These are phyloP conservation scores for Phymatotrichopsis omnivora DNA, from an alignment of 2,329 filamentous ascomycete species.

Conservation along the genomic window DNA sequence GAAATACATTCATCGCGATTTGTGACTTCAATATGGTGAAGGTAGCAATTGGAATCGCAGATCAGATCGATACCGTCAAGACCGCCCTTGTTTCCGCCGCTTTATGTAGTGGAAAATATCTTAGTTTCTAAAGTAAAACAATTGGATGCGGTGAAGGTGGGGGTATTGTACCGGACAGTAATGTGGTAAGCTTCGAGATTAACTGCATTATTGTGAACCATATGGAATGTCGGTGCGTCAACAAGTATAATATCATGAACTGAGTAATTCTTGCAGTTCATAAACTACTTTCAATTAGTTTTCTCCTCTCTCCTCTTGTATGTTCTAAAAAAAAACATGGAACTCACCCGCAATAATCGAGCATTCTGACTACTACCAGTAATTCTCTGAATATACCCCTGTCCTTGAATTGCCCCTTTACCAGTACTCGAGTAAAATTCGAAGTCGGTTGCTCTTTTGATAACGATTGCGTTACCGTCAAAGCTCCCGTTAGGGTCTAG, in stretches of 20 bases:
- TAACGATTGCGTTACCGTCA: slow-evolving; percentile 20
- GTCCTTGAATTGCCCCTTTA: slow-evolving; percentile 23
- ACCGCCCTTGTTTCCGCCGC: slow-evolving; percentile 25
- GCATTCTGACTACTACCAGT: slow-evolving; percentile 17
- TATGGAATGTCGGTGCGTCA: slow-evolving; percentile 23
- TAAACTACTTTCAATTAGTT: slow-evolving; percentile 10
- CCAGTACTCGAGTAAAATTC: slow-evolving; percentile 24
- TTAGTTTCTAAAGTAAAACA: too few species aligned
- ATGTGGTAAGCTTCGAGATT: slow-evolving; percentile 26
- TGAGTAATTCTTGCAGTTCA: slow-evolving; percentile 19
- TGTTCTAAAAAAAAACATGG: too few species aligned
- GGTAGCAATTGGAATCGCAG: slow-evolving; percentile 25
- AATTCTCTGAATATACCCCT: slow-evolving; percentile 14
- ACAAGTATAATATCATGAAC: slow-evolving; percentile 24
- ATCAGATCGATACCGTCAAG: slow-evolving; percentile 26
- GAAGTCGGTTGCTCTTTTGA: slow-evolving; percentile 16
- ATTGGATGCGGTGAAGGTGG: too few species aligned
- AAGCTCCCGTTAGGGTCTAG: slow-evolving; percentile 15
- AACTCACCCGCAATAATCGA: slow-evolving; percentile 10
- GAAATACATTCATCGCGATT: slow-evolving; percentile 28
- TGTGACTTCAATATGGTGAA: slow-evolving; percentile 28
- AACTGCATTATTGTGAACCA: slow-evolving; percentile 22
- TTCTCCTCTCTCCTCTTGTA: not conserved
- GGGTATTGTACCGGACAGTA: too few species aligned
- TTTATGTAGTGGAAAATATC: too few species aligned